A percentile compares a stretch with the other conserved stretches of the same genome.
phyloP scores from a whole-genome alignment of 495 filamentous ascomycete genomes.

The Podospora appendiculata region DNA sequence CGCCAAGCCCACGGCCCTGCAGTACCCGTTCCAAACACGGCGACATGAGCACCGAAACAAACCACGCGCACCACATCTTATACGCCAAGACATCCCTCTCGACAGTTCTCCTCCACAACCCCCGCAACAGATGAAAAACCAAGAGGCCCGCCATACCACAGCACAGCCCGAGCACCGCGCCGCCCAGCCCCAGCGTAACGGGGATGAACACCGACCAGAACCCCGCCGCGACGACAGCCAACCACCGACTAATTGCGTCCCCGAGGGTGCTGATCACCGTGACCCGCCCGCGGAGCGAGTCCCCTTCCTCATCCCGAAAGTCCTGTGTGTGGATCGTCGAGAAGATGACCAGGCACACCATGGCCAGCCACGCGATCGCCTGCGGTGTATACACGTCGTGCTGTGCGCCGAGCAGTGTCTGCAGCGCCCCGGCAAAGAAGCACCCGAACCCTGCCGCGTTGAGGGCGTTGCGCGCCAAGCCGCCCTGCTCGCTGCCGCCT shows the following conservation, averaged over 20 bases:
- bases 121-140: not conserved
- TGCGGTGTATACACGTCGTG: conserved; percentile 8
- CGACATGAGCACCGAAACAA: not conserved
- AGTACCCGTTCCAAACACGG: not conserved
- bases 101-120: not conserved
- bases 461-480: conserved; percentile 34
- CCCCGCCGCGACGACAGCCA: conserved; percentile 23
- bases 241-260: conserved; percentile 31
- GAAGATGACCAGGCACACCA: conserved; percentile 36
- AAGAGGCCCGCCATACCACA: not conserved
- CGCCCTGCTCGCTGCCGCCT: not conserved
- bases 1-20: not conserved
- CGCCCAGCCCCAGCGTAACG: conserved; percentile 23
- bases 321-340: conserved; percentile 49
- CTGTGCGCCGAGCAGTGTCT: conserved; percentile 9
- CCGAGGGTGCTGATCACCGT: conserved; percentile 38
- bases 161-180: not conserved
- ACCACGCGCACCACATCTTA: conserved; percentile 1
- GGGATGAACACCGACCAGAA: conserved; percentile 34
- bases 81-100: not conserved
- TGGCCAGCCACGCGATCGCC: conserved; percentile 32
- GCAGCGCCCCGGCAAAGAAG: conserved; percentile 26
- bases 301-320: conserved; percentile 41
- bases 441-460: conserved; percentile 33
- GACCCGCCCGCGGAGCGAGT: conserved; percentile 31